A percentile compares a stretch with the other conserved stretches of the same genome.
Evolutionary conservation across 352 stramenopile species (phyloP).

Genomic region (Phytopythium helicoides): DNA sequence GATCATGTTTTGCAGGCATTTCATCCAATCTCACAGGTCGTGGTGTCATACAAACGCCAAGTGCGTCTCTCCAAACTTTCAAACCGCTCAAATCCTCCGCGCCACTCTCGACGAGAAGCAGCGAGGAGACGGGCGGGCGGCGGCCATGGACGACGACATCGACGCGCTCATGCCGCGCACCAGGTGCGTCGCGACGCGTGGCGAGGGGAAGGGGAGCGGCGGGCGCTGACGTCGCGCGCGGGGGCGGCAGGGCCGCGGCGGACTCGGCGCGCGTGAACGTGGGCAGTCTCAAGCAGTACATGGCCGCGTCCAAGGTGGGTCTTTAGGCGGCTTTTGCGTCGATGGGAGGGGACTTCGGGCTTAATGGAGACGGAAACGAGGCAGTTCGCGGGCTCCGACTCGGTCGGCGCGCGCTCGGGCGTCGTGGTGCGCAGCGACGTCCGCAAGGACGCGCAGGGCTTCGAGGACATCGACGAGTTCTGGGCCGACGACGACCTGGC

Average conservation of each 20-base stretch:
- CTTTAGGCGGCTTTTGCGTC: background rate
- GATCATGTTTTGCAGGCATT: too few relatives aligned
- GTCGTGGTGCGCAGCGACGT: conserved; percentile 64
- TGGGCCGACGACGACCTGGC: conserved; percentile 60
- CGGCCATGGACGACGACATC: conserved; percentile 40
- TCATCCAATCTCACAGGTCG: too few relatives aligned
- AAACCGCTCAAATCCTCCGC: background rate
- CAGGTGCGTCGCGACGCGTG: conserved; percentile 47
- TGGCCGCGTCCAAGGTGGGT: conserved; percentile 37
- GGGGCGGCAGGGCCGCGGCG: conserved; percentile 25
- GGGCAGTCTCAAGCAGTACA: conserved; percentile 59
- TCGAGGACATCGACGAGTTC: conserved; percentile 88
- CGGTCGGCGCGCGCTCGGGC: conserved; percentile 32
- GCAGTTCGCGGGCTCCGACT: too few relatives aligned
- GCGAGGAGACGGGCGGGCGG: background rate
- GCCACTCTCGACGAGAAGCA: too few relatives aligned
- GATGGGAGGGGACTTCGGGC: too few relatives aligned
- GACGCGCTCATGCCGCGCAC: conserved; percentile 71
- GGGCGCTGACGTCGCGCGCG: conserved; percentile 1
- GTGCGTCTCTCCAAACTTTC: too few relatives aligned
- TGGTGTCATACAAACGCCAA: too few relatives aligned
- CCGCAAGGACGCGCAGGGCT: conserved; percentile 73
- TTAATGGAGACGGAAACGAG: background rate
- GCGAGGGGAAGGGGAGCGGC: background rate
- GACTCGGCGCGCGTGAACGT: conserved; percentile 47